phyloP scores from a whole-genome alignment of 257 asterid genomes.

The Forsythia suspensa region DNA sequence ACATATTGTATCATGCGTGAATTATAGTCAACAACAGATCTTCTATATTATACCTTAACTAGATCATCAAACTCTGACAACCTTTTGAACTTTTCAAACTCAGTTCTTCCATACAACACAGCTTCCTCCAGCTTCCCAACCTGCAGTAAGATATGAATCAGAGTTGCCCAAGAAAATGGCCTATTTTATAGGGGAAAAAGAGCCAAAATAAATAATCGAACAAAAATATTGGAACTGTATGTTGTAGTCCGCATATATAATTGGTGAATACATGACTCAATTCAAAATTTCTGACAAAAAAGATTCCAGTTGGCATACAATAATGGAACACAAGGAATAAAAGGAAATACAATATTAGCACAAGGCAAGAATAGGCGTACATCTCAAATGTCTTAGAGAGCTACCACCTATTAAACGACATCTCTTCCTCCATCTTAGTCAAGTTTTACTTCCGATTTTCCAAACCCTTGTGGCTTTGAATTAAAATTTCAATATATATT shows the following conservation, averaged over 20 bases:
- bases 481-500: background rate
- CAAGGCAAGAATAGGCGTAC: background rate
- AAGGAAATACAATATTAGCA: background rate
- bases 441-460: background rate
- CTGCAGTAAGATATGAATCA: conserved; percentile 32
- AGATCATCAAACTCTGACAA: conserved; percentile 57
- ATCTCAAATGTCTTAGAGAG: background rate
- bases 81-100: conserved; percentile 65
- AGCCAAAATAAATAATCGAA: background rate
- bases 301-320: background rate
- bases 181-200: background rate
- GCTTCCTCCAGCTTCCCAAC: conserved; percentile 74
- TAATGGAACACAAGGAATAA: background rate
- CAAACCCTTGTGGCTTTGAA: background rate
- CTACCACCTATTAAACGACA: background rate
- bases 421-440: background rate
- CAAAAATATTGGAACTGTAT: background rate
- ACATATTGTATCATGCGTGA: background rate
- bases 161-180: background rate
- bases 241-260: background rate
- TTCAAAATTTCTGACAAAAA: background rate
- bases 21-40: background rate
- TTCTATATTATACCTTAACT: conserved; percentile 53
- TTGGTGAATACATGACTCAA: background rate
- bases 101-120: conserved; percentile 61